Percentiles rank a stretch among this genome's conserved stretches.
phyloP scores from a whole-genome alignment of 1,284 basidiomycete species.

The Ustilago crameri region DNA sequence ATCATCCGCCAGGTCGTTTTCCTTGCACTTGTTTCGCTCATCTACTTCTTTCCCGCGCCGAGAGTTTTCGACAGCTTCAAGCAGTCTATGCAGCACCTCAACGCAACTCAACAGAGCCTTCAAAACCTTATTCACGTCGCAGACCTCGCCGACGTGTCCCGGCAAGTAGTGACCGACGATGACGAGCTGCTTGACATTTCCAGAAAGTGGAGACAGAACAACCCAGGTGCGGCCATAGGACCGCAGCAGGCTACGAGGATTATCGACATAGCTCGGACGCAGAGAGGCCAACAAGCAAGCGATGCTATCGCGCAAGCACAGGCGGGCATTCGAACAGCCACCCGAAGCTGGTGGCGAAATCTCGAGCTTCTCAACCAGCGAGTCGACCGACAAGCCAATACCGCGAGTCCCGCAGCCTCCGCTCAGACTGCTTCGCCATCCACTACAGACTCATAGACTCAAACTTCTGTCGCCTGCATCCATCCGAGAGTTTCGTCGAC shows the following conservation, averaged over 20 bases:
- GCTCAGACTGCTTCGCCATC: background rate
- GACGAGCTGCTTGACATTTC: conserved; percentile 14
- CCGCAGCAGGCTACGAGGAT: conserved; percentile 11
- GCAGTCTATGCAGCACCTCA: conserved; percentile 28
- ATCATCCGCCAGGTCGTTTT: conserved; percentile 31
- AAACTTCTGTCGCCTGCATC: background rate
- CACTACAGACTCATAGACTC: background rate
- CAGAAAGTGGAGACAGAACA: conserved; percentile 4
- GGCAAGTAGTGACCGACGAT: conserved; percentile 22
- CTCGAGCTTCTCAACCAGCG: conserved; percentile 18
- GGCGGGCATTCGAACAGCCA: conserved; percentile 12
- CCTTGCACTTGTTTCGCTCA: conserved; percentile 17
- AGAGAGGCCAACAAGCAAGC: conserved; percentile 11
- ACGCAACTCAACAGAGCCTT: conserved; percentile 24
- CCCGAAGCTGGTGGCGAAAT: conserved; percentile 20
- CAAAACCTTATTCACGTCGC: conserved; percentile 27
- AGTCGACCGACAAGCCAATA: conserved; percentile 4
- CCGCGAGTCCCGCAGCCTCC: too few species aligned
- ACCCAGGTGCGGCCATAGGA: conserved; percentile 4
- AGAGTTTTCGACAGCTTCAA: conserved; percentile 15
- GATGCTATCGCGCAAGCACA: conserved; percentile 25
- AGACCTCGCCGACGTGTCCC: conserved; percentile 26
- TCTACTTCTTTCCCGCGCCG: conserved; percentile 31
- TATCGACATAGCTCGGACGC: conserved; percentile 9
- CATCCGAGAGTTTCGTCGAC: background rate